Conservation (phyloP, 306 rosid genomes). For the Hippophae tibetana region DNA sequence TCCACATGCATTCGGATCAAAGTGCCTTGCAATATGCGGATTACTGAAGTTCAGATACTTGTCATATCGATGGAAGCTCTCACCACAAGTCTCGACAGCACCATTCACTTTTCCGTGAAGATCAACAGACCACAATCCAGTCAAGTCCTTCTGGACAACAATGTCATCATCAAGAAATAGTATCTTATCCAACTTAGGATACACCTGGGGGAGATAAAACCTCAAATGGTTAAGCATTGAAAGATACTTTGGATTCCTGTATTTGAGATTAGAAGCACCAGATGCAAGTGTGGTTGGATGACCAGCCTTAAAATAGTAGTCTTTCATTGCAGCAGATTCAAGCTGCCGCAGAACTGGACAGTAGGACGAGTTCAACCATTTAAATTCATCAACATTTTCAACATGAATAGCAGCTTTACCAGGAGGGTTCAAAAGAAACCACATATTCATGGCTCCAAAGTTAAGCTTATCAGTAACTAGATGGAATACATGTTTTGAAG, state of each 20-base stretch:
- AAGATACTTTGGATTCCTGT: constrained; percentile 93
- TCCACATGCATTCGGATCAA: constrained; percentile 91
- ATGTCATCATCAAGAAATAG: constrained; percentile 94
- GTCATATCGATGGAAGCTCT: constrained; percentile 88
- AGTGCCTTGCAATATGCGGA: constrained; percentile 78
- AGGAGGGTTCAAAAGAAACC: constrained; percentile 96
- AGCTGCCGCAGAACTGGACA: constrained; percentile 97
- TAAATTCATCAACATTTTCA: constrained; percentile 85
- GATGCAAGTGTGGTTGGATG: constrained; percentile 59
- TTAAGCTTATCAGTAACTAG: constrained; percentile 88
- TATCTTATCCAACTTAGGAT: constrained; percentile 83
- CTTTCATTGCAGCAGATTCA: constrained; percentile 85
- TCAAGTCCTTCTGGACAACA: constrained; percentile 95
- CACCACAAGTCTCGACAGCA: constrained; percentile 93
- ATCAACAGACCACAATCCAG: constrained; percentile 65
- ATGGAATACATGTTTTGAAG: constrained; percentile 89
- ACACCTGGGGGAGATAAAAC: constrained; percentile 91
- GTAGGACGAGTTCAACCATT: constrained; percentile 93
- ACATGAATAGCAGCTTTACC: constrained; percentile 86
- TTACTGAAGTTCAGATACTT: constrained; percentile 87
- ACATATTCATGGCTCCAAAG: constrained; percentile 96
- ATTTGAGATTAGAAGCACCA: constrained; percentile 84
- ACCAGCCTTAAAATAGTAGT: constrained; percentile 85
- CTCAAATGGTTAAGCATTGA: constrained; percentile 97
- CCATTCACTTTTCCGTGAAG: constrained; percentile 90